phyloP scores from a whole-genome alignment of 2,329 filamentous ascomycete genomes.

The Phialophora expanda region DNA sequence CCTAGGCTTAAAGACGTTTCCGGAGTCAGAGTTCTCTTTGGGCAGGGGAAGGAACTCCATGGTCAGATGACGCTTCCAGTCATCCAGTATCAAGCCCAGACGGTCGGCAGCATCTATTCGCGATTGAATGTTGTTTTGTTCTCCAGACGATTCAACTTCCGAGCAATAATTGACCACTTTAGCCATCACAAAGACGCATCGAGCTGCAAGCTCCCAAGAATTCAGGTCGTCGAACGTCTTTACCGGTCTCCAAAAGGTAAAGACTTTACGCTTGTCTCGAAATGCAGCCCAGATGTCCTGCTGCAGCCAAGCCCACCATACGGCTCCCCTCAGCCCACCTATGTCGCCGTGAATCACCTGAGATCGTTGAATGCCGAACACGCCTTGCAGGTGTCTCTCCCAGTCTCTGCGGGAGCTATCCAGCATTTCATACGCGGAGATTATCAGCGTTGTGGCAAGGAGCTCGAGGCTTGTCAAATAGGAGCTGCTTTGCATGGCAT shows the following conservation, averaged over 20 bases:
- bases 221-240: constrained; percentile 56
- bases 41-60: no score
- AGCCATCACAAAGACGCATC: constrained; percentile 61
- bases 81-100: no score
- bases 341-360: constrained; percentile 66
- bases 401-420: constrained; percentile 57
- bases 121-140: no score
- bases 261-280: constrained; percentile 60
- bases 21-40: no score
- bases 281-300: constrained; percentile 71
- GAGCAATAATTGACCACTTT: constrained; percentile 42
- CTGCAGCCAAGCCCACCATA: constrained; percentile 71
- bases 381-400: constrained; percentile 67
- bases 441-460: constrained; percentile 63
- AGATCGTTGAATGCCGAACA: constrained; percentile 69
- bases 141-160: neutral
- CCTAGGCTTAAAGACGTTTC: no score
- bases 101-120: no score
- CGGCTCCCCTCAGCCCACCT: constrained; percentile 61
- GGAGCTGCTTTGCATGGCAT: constrained; percentile 62
- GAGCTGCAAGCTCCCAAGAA: constrained; percentile 60
- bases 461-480: constrained; percentile 65
- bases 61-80: no score
- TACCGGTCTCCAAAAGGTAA: constrained; percentile 64
- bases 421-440: constrained; percentile 65